phyloP scores from a whole-genome alignment of 2,329 filamentous ascomycete genomes.

The Cadophora luteo-olivacea region DNA sequence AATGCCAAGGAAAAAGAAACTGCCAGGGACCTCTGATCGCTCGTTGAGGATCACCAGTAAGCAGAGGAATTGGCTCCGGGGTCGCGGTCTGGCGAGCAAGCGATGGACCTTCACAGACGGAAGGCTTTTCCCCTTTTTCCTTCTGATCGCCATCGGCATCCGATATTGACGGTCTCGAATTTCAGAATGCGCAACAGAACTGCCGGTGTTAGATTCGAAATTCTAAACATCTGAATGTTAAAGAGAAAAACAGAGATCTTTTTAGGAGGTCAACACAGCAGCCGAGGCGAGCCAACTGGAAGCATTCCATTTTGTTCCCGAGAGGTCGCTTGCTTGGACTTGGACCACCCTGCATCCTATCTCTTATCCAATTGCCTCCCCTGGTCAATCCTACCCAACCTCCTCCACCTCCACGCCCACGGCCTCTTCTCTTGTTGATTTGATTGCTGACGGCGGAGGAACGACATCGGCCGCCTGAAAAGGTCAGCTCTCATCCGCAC shows the following conservation, averaged over 20 bases:
- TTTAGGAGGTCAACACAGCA: conserved; percentile 16
- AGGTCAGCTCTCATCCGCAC: background rate
- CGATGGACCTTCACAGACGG: background rate
- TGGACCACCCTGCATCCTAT: conserved; percentile 21
- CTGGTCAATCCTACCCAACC: conserved; percentile 34
- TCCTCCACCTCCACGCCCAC: conserved; percentile 32
- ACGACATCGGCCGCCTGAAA: conserved; percentile 28
- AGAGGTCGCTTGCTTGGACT: conserved; percentile 28
- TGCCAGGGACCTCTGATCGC: conserved; percentile 15
- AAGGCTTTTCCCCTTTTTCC: background rate
- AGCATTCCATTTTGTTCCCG: conserved; percentile 24
- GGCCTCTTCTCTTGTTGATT: conserved; percentile 17
- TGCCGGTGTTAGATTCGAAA: background rate
- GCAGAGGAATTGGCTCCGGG: conserved; percentile 14
- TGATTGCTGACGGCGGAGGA: conserved; percentile 27
- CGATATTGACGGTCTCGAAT: background rate
- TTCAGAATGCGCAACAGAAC: background rate
- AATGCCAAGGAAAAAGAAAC: conserved; percentile 26
- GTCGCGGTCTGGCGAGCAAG: conserved; percentile 9
- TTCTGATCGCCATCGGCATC: background rate
- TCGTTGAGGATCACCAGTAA: conserved; percentile 19
- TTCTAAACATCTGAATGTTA: background rate
- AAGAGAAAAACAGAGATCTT: conserved; percentile 3
- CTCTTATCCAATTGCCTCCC: conserved; percentile 32
- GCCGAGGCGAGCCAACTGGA: conserved; percentile 28